A percentile compares a stretch with the other conserved stretches of the same genome.
These are phyloP conservation scores for Vitis hybrid DNA, from an alignment of 177 flowering plant species.

Conservation along the genomic window DNA sequence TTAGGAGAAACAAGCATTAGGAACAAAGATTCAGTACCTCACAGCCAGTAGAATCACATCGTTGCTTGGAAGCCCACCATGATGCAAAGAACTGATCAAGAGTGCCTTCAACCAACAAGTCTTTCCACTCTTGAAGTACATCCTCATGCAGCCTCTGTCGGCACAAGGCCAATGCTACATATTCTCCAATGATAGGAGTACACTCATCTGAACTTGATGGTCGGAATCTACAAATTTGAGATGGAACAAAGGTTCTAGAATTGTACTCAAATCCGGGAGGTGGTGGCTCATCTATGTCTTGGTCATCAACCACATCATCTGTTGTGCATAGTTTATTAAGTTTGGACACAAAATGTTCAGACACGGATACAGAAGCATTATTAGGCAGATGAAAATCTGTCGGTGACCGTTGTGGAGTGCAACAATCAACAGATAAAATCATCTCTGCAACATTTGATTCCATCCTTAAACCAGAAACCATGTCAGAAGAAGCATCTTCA, in stretches of 20 bases:
- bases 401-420: slow-evolving; percentile 6
- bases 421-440: slow-evolving; percentile 19
- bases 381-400: slow-evolving; percentile 6
- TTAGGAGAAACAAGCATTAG: neutral
- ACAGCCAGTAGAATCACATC: slow-evolving; percentile 6
- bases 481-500: slow-evolving; percentile 11
- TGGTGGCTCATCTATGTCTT: slow-evolving; percentile 40
- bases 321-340: slow-evolving; percentile 42
- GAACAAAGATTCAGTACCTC: slow-evolving; percentile 23
- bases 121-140: slow-evolving; percentile 59
- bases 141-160: slow-evolving; percentile 72
- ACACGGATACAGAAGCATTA: slow-evolving; percentile 4
- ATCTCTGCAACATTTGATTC: slow-evolving; percentile 10
- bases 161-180: slow-evolving; percentile 60
- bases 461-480: slow-evolving; percentile 9
- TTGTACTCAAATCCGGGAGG: slow-evolving; percentile 62
- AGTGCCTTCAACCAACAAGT: slow-evolving; percentile 28
- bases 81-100: slow-evolving; percentile 33
- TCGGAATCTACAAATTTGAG: slow-evolving; percentile 24
- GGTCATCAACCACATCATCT: slow-evolving; percentile 24
- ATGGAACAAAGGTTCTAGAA: slow-evolving; percentile 17
- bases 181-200: slow-evolving; percentile 37
- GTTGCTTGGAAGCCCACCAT: slow-evolving; percentile 31
- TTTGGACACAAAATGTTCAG: slow-evolving; percentile 13
- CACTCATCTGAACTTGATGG: slow-evolving; percentile 34